phyloP scores from a whole-genome alignment of 140 eudicot genomes.

The Bidens hawaiensis region DNA sequence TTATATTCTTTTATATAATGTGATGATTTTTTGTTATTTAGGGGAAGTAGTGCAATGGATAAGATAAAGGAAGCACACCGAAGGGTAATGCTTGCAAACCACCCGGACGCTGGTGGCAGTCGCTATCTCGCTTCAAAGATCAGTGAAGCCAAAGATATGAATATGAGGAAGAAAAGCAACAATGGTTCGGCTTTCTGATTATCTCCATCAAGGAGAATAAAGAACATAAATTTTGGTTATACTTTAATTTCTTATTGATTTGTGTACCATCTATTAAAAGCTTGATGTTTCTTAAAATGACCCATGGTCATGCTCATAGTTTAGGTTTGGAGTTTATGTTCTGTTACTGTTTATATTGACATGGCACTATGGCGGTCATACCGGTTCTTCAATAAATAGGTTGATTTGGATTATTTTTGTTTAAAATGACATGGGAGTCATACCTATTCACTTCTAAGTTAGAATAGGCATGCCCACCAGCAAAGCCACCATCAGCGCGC shows the following conservation, averaged over 20 bases:
- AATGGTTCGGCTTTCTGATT: slow-evolving; percentile 32
- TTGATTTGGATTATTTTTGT: background rate
- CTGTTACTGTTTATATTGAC: background rate
- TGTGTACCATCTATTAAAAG: background rate
- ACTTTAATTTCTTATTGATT: no score
- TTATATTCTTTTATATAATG: background rate
- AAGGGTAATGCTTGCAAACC: slow-evolving; percentile 55
- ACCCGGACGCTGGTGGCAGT: slow-evolving; percentile 51
- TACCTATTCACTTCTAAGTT: no score
- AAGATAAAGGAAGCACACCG: slow-evolving; percentile 45
- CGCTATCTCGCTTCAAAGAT: slow-evolving; percentile 49
- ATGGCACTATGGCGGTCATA: no score
- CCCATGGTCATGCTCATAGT: slow-evolving; percentile 1
- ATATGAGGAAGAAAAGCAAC: slow-evolving; percentile 31
- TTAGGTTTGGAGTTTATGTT: background rate
- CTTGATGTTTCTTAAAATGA: background rate
- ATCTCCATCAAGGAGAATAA: background rate
- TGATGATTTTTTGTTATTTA: background rate
- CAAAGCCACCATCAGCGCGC: no score
- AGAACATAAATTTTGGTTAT: background rate
- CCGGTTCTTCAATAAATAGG: background rate
- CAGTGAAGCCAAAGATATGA: slow-evolving; percentile 44
- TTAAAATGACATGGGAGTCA: background rate
- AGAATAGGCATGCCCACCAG: no score
- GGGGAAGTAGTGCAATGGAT: slow-evolving; percentile 30